Base-by-base conservation (phyloP, 257 asterid species). In the Thymus mandschuricus region DNA sequence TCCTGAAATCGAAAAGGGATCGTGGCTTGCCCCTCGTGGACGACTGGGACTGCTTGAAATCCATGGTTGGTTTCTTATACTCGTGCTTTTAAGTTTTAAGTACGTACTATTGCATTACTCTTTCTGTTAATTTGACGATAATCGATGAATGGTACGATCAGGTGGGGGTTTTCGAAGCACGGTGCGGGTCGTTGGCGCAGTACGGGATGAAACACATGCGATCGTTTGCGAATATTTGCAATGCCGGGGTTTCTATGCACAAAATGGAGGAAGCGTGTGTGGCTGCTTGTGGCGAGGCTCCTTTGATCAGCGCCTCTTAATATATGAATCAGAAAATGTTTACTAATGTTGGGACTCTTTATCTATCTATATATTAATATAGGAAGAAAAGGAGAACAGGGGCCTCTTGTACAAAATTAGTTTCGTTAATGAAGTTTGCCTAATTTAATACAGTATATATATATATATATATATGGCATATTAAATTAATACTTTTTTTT, bases 141-240 rank as follows among this genome's bases (percentile, higher is more conserved):
- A 11, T 69, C 12, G 28, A 50, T 29, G 56, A 50, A 50, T 6
- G 0, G 6, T 10, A 38, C 12, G 49, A 2, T 8, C 79, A 92
- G 98, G 97, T 89, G 38, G 81, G 88, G 10, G 28, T 86, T 46
- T 94, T 88, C 21, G 99, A 94, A 80, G 71, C 61, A 0, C 95
- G 76, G 30, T 94, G 99, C 38, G 99, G 99, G 0, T 69, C 83
- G 0, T 41, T 94, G 72, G 88, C 87, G 0, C 95, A 89, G 21
- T 94, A 91, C 12, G 98, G 98, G 13, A 91, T 94, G 98, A 94
- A 91, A 54, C 89, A 91, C 76, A 89, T 83, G 97, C 81, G 99
- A 11, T 86, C 93, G 0, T 94, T 94, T 38, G 97, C 96, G 3
- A 94, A 91, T 60, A 88, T 89, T 9, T 94, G 99, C 84, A 94